These are phyloP conservation scores for Komagataella mondaviorum DNA, from an alignment of 805 yeast species.

Conservation along the genomic window DNA sequence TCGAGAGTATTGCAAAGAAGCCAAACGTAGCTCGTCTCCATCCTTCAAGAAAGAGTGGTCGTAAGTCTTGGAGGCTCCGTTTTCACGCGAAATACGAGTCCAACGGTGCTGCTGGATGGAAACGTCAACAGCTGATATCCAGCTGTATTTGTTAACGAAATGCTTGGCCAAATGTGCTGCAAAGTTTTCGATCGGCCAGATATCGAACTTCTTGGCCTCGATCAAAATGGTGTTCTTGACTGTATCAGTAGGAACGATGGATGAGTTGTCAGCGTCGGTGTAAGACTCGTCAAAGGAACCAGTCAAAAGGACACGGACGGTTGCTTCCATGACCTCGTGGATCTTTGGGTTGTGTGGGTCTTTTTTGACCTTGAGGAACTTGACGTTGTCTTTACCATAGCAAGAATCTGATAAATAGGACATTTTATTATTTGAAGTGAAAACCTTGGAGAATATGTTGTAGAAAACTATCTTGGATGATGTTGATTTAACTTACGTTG, in stretches of 20 bases:
- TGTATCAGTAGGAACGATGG: slow-evolving; percentile 91
- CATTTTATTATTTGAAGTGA: neutral
- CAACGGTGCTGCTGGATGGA: slow-evolving; percentile 63
- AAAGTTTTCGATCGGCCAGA: slow-evolving; percentile 84
- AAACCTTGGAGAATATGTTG: neutral
- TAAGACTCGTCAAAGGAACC: slow-evolving; percentile 75
- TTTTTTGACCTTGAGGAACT: slow-evolving; percentile 78
- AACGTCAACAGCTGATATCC: slow-evolving; percentile 60
- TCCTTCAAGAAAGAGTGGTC: slow-evolving; percentile 78
- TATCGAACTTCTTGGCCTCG: slow-evolving; percentile 71
- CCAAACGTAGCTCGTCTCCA: slow-evolving; percentile 68
- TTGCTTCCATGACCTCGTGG: slow-evolving; percentile 80
- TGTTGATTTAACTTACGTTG: neutral
- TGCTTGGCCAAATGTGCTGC: slow-evolving; percentile 79
- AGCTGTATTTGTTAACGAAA: slow-evolving; percentile 64
- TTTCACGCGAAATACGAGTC: slow-evolving; percentile 54
- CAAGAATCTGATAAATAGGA: slow-evolving; percentile 29
- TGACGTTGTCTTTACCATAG: slow-evolving; percentile 90
- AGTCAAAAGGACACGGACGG: slow-evolving; percentile 58
- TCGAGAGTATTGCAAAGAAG: slow-evolving; percentile 38
- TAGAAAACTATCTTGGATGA: neutral
- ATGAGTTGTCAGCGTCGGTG: slow-evolving; percentile 77
- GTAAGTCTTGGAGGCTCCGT: slow-evolving; percentile 48
- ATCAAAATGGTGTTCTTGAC: slow-evolving; percentile 80
- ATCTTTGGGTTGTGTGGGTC: slow-evolving; percentile 57